Evolutionary conservation across 139 green algal species (phyloP).

Genomic region (Zygnema circumcarinatum): DNA sequence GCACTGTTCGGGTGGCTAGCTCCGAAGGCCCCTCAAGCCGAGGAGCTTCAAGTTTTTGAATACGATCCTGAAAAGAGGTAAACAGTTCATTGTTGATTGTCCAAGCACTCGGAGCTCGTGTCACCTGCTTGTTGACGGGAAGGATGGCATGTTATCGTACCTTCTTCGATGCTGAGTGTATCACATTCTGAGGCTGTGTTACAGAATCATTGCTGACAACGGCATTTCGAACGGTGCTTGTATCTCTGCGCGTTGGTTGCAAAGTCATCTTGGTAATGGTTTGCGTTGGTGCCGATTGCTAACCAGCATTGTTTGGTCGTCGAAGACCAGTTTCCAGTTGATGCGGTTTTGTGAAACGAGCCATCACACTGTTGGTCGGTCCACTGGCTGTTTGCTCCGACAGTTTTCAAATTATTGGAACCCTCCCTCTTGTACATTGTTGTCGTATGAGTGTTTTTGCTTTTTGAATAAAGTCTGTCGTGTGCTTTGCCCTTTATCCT

Average conservation of each 20-base stretch:
- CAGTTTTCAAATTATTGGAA: neutral
- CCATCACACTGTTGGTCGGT: no score
- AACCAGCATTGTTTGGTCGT: neutral
- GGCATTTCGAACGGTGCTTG: no score
- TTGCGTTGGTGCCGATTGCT: neutral
- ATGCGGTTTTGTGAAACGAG: no score
- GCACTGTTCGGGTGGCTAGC: neutral
- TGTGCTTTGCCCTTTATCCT: neutral
- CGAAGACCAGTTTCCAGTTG: neutral
- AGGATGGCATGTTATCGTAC: no score
- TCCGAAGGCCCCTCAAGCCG: neutral
- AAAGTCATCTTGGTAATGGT: no score
- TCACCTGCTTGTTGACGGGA: no score
- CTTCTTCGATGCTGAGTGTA: no score
- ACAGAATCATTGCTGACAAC: no score
- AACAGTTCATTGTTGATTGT: neutral
- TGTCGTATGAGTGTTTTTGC: neutral
- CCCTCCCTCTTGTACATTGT: neutral
- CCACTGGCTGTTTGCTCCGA: neutral
- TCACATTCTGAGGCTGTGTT: no score
- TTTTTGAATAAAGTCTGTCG: no score
- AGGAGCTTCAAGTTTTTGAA: neutral
- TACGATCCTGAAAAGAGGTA: neutral
- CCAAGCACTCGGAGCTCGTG: neutral
- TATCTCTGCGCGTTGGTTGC: no score